phyloP scores from a whole-genome alignment of 345 rosid genomes.

The Camelina sativa region DNA sequence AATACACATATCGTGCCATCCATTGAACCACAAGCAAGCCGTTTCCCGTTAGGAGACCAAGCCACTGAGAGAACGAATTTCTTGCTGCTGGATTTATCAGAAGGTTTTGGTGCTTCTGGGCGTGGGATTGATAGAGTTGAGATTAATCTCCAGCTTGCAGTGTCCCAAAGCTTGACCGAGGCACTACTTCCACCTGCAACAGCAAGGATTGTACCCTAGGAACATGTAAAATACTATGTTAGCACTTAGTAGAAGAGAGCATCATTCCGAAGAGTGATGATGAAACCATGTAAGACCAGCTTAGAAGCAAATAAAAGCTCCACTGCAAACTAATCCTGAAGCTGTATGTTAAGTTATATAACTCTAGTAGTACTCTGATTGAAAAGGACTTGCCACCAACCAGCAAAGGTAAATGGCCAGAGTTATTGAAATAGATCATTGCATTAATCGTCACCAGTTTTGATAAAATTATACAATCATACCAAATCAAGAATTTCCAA shows the following conservation, averaged over 20 bases:
- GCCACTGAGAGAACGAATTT: constrained; percentile 90
- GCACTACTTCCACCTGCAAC: constrained; percentile 99
- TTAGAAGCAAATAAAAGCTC: constrained; percentile 2
- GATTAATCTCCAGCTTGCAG: constrained; percentile 82
- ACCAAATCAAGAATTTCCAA: constrained; percentile 19
- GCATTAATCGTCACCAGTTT: not conserved
- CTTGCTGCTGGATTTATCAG: constrained; percentile 85
- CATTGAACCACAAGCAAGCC: constrained; percentile 91
- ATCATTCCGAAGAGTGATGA: not conserved
- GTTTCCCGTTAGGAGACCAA: constrained; percentile 88
- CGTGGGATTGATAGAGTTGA: constrained; percentile 78
- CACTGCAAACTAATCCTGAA: not conserved
- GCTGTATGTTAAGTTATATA: too few relatives aligned
- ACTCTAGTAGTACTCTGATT: too few relatives aligned
- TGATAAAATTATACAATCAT: not conserved
- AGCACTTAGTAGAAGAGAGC: constrained; percentile 13
- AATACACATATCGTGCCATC: constrained; percentile 90
- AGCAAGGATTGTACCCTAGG: constrained; percentile 88
- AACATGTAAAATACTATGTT: constrained; percentile 19
- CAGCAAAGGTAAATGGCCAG: not conserved
- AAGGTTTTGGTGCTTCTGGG: constrained; percentile 78
- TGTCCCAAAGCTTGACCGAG: constrained; percentile 94
- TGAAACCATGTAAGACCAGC: not conserved
- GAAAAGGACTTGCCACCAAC: too few relatives aligned
- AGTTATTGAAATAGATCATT: not conserved